These are phyloP conservation scores for Termitomyces sp. DNA, from an alignment of 768 basidiomycete species.

Conservation along the genomic window DNA sequence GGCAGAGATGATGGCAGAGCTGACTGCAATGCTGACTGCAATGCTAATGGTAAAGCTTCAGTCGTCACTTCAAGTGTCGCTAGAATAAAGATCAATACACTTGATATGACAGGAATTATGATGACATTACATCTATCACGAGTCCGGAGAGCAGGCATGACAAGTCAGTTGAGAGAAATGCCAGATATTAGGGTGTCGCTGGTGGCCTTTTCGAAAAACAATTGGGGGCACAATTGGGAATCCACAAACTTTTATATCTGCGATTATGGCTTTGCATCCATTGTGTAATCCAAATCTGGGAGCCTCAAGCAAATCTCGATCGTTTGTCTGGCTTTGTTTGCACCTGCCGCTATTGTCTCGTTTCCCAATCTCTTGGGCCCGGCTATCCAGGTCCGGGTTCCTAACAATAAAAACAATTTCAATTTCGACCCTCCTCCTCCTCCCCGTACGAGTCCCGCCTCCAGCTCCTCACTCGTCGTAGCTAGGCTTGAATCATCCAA, in stretches of 20 bases:
- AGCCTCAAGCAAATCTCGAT: constrained; percentile 31
- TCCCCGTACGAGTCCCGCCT: too few relatives aligned
- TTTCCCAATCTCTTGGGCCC: constrained; percentile 11
- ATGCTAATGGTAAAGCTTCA: too few relatives aligned
- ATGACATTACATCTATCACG: constrained; percentile 55
- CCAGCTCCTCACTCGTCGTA: too few relatives aligned
- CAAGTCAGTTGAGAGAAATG: too few relatives aligned
- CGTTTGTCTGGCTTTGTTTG: constrained; percentile 27
- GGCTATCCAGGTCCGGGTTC: constrained; percentile 30
- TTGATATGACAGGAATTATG: constrained; percentile 1
- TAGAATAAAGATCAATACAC: constrained; percentile 22
- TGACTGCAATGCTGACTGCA: constrained; percentile 16
- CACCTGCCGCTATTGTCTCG: constrained; percentile 36
- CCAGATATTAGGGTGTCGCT: too few relatives aligned
- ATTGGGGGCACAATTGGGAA: constrained; percentile 56
- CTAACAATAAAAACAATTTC: constrained; percentile 4
- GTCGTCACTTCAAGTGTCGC: constrained; percentile 70
- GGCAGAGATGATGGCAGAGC: constrained; percentile 28
- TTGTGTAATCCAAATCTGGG: constrained; percentile 27
- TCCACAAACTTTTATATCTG: constrained; percentile 46
- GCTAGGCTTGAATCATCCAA: too few relatives aligned
- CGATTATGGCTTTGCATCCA: constrained; percentile 17
- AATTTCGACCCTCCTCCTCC: too few relatives aligned
- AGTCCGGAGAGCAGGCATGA: constrained; percentile 80
- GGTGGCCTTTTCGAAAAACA: constrained; percentile 40